phyloP scores from a whole-genome alignment of 2,329 filamentous ascomycete genomes.

The Pyrenophora teres region DNA sequence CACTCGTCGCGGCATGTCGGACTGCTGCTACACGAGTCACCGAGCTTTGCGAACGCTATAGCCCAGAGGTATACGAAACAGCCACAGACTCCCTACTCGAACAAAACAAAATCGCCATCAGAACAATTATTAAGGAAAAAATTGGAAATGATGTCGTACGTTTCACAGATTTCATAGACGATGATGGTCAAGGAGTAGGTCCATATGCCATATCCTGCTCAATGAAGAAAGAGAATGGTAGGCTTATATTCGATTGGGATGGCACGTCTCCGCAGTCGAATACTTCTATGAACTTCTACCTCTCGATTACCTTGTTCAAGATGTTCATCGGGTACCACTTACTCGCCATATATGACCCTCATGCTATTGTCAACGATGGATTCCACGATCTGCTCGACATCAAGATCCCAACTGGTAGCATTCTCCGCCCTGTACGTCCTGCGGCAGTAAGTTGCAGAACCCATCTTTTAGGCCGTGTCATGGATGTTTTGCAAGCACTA shows the following conservation, averaged over 20 bases:
- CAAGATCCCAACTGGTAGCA: conserved; percentile 52
- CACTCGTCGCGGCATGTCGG: conserved; percentile 54
- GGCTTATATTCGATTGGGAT: conserved; percentile 55
- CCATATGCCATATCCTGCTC: conserved; percentile 55
- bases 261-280: conserved; percentile 56
- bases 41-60: conserved; percentile 54
- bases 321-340: conserved; percentile 58
- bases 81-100: conserved; percentile 52
- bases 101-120: conserved; percentile 53
- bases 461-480: conserved; percentile 54
- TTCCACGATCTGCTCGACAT: conserved; percentile 58
- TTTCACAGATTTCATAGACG: conserved; percentile 58
- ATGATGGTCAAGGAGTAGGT: conserved; percentile 53
- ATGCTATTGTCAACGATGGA: conserved; percentile 57
- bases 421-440: conserved; percentile 54
- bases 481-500: conserved; percentile 58
- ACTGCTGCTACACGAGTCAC: conserved; percentile 53
- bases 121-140: conserved; percentile 53
- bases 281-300: conserved; percentile 55
- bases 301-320: conserved; percentile 57
- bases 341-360: conserved; percentile 55
- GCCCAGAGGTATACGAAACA: conserved; percentile 52
- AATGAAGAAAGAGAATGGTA: conserved; percentile 52
- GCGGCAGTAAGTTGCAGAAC: conserved; percentile 56
- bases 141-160: conserved; percentile 50